Base-by-base conservation (phyloP, 805 yeast genomes). In the Barnettozyma wickerhamii region DNA sequence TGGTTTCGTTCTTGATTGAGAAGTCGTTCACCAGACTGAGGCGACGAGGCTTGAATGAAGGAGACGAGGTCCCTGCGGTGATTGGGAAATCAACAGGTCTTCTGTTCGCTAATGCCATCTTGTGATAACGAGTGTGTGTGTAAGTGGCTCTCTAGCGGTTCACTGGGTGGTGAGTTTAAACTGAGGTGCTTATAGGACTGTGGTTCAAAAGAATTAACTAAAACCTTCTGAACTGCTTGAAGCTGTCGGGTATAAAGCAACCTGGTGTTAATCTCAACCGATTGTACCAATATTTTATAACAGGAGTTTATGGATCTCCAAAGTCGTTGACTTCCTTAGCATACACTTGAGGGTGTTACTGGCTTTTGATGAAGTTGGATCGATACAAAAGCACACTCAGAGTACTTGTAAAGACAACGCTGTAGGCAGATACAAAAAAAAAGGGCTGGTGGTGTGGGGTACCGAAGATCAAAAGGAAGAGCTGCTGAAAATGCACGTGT, bases 51-150 rank as follows among this genome's bases (percentile, higher is more conserved):
- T 55, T 52, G 40, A 49, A 56, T 6, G 56, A 49, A 13, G 60
- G 61, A 9, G 62, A 55, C 3, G 56, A 43, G 6, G 57, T 37
- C 4, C 51, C 33, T 10, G 55, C 71, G 42, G 49, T 37, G 28
- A 63, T 58, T 21, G 80, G 75, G 51, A 77, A 65, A 27, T 71
- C 75, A 39, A 76, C 68, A 20, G 83, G 83, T 69, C 82, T 75
- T 67, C 81, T 73, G 56, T 78, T 80, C 46, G 84, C 78, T 64
- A 78, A 69, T 42, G 84, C 84, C 84, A 78, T 78, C 34, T 21
- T 54, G 18, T 10, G 19, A n/a, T 32, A 18, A 17, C 10, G 17
- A 31, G 14, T 19, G 17, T 30, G 17, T 21, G 7, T 33, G 19
- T 33, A n/a, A 23, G 24, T 12, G 13, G 10, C 33, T 33, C 27